Evolutionary conservation across 257 asterid species (phyloP), one percentile per base, ranked within the genome.

Genomic region (Fraxinus americana): DNA sequence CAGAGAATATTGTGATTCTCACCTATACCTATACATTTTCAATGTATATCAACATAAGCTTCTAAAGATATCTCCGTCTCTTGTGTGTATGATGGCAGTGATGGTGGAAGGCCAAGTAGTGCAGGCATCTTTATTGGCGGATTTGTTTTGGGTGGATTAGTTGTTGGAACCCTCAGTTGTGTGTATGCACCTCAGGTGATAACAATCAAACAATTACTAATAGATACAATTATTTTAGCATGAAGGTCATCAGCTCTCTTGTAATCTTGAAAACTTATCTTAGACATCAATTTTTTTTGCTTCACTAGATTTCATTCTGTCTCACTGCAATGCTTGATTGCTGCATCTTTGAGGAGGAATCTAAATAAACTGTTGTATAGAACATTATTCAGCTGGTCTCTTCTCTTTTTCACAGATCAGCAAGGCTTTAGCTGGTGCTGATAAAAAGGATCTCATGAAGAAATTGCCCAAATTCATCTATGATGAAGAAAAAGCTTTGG

Each of bases 151-250:
- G 98, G 98, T 81, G 98, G 98, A 84, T n/a, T 94, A 74, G 74
- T 94, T 87, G 89, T 89, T 74, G 98, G 98, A 76, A 82, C 98
- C 25, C 96, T 94, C 65, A 97, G 98, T 66, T 90, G 93, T 75
- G 92, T 91, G 67, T 94, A 83, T 83, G 98, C 98, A 41, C 98
- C 98, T 75, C 98, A 94, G 97, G 98, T 94, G 76, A 77, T 76
- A 35, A 74, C 76, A 50, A 72, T n/a, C 50, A 29, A 73, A 50
- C 30, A n/a, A 48, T 16, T 77, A 75, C 48, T 17, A 39, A 45
- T 12, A 65, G 67, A 57, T 52, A 67, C 78, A 52, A 43, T 21
- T 76, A 11, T 17, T 25, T 54, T 75, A 50, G 72, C 39, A 43
- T 39, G 13, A 39, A 66, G 67, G 67, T 19, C 25, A 39, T 57